Percentiles rank a stretch among this genome's conserved stretches.
Conservation (phyloP, 371 early-diverging fungal species). For the Globomyces sp. region DNA sequence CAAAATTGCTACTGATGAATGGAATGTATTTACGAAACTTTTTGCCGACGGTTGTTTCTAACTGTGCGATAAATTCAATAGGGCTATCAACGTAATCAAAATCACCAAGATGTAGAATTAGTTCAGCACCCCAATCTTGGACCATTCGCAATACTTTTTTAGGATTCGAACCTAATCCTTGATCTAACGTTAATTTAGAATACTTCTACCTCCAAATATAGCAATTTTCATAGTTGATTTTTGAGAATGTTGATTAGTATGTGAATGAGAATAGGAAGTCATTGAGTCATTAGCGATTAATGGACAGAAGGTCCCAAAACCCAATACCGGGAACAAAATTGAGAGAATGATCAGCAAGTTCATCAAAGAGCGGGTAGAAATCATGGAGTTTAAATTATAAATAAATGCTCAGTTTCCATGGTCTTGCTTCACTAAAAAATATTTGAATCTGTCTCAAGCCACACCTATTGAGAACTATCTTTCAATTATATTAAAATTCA, state of each 20-base stretch:
- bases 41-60: slow-evolving; percentile 18
- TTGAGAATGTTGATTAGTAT: background rate
- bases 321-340: background rate
- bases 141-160: slow-evolving; percentile 31
- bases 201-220: slow-evolving; percentile 17
- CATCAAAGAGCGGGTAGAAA: too few species aligned
- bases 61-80: slow-evolving; percentile 21
- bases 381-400: too few species aligned
- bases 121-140: slow-evolving; percentile 25
- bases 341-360: too few species aligned
- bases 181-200: slow-evolving; percentile 32
- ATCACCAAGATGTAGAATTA: slow-evolving; percentile 28
- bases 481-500: too few species aligned
- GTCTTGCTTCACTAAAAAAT: too few species aligned
- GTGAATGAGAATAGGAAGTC: background rate
- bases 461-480: too few species aligned
- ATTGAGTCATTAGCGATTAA: background rate
- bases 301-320: slow-evolving; percentile 7
- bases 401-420: too few species aligned
- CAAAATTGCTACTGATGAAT: slow-evolving; percentile 18
- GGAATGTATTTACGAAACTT: slow-evolving; percentile 15
- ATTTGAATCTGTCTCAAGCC: too few species aligned
- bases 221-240: slow-evolving; percentile 6
- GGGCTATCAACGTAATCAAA: slow-evolving; percentile 32
- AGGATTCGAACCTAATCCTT: slow-evolving; percentile 32